Conservation (phyloP, 768 basidiomycete species). For the Suillus tomentosus region DNA sequence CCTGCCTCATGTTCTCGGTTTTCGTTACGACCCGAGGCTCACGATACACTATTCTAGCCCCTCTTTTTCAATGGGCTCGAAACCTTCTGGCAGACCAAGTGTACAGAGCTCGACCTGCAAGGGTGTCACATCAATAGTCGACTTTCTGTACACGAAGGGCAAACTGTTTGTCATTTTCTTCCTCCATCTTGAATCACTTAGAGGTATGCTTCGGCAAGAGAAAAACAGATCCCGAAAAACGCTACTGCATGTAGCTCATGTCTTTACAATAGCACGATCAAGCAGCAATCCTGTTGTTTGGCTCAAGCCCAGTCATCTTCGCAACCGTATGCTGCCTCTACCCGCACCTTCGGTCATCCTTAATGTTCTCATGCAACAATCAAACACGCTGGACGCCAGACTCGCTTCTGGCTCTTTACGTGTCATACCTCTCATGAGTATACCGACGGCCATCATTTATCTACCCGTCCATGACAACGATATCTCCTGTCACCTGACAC, state of each 20-base stretch:
- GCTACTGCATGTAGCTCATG: not conserved
- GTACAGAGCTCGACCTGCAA: not conserved
- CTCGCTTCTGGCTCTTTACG: no score
- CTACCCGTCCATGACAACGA: no score
- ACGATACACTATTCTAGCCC: no score
- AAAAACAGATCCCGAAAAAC: not conserved
- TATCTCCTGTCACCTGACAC: no score
- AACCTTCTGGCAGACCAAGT: not conserved
- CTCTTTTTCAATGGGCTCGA: not conserved
- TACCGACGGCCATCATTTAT: no score
- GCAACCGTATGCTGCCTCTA: not conserved
- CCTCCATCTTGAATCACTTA: not conserved
- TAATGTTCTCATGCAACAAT: no score
- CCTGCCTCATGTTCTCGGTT: no score
- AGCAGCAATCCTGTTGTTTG: not conserved
- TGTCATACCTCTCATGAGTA: no score
- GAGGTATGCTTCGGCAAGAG: not conserved
- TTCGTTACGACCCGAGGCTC: no score
- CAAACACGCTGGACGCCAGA: no score
- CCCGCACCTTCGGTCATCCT: not conserved
- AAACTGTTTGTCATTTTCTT: not conserved
- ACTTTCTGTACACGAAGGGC: not conserved
- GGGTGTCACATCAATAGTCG: not conserved
- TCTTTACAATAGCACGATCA: not conserved
- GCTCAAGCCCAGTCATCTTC: not conserved